These are phyloP conservation scores for Scheffersomyces ergatensis DNA, from an alignment of 805 yeast genomes.

Conservation along the genomic window DNA sequence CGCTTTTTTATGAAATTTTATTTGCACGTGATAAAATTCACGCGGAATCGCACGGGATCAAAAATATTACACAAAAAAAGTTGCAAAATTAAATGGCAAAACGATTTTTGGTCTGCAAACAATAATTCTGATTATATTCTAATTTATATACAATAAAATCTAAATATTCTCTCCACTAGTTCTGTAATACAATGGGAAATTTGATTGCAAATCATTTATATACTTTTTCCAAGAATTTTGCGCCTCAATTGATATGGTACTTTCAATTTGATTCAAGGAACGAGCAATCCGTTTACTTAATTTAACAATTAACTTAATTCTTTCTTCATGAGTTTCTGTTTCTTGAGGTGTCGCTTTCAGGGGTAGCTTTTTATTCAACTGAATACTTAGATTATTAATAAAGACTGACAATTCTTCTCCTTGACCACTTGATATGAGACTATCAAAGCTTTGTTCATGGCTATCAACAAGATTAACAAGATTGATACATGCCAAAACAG, in stretches of 20 bases:
- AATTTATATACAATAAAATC: too few relatives aligned
- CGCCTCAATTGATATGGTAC: background rate
- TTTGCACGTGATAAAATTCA: too few relatives aligned
- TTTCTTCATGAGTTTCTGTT: conserved; percentile 53
- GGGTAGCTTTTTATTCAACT: conserved; percentile 47
- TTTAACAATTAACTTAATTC: conserved; percentile 29
- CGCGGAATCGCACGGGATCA: too few relatives aligned
- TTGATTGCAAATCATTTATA: conserved; percentile 2
- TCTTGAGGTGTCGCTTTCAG: conserved; percentile 70
- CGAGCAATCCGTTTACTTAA: conserved; percentile 20
- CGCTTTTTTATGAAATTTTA: too few relatives aligned
- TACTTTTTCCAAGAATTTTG: conserved; percentile 4
- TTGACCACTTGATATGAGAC: conserved; percentile 9
- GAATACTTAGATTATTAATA: conserved; percentile 31
- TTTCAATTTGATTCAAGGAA: background rate
- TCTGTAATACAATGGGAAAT: conserved; percentile 6
- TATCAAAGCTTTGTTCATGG: conserved; percentile 16
- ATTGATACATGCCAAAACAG: conserved; percentile 48
- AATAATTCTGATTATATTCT: too few relatives aligned
- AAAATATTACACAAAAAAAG: too few relatives aligned
- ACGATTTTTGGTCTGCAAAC: too few relatives aligned
- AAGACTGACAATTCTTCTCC: conserved; percentile 21
- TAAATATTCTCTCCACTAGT: too few relatives aligned
- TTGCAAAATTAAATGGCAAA: too few relatives aligned
- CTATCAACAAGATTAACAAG: conserved; percentile 35